Base-by-base conservation (phyloP, 179 eudicot species). In the Actinidia polygama region DNA sequence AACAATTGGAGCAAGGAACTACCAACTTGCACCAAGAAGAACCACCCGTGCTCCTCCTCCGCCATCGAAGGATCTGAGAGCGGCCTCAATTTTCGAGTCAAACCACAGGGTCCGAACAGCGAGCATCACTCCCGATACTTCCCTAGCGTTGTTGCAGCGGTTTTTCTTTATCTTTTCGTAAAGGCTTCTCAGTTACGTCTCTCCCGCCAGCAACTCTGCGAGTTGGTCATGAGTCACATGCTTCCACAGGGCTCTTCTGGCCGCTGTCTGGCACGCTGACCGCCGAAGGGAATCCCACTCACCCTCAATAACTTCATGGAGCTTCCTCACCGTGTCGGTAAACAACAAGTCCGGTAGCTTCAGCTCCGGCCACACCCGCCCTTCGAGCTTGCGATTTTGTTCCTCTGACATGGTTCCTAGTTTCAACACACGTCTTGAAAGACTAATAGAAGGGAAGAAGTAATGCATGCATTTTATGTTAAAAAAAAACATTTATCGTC, bases 81-180 rank as follows among this genome's bases (percentile, higher is more conserved):
- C 96, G 23, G 89, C 92, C 84, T 96, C 96, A 73, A 94, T 91
- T 77, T 93, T 91, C 0, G 91, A 68, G 76, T 96, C 99, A 59
- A 96, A 94, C 99, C 99, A 96, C 19, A 96, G 92, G 2, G 99
- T 96, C 26, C 99, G 81, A 72, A 96, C 95, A 5, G 99, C 99
- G 53, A 96, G 91, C 81, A 94, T 92, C 40, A 96, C 99, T 11
- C 98, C 99, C 6, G 98, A 94, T 21, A 94, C 85, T 61, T 94
- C 95, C 53, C 84, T 89, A 0, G 98, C 96, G 79, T 90, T 90
- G 57, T 83, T 93, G 16, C 89, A 63, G 63, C 88, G 81, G 75
- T 96, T 97, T 70, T 90, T 93, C 86, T 86, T 90, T 19, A 96
- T 93, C 88, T 96, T 96, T 80, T 96, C 98, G 53, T 94, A 85